phyloP scores from a whole-genome alignment of 2,329 filamentous ascomycete species.

The Zymoseptoria crescenta region DNA sequence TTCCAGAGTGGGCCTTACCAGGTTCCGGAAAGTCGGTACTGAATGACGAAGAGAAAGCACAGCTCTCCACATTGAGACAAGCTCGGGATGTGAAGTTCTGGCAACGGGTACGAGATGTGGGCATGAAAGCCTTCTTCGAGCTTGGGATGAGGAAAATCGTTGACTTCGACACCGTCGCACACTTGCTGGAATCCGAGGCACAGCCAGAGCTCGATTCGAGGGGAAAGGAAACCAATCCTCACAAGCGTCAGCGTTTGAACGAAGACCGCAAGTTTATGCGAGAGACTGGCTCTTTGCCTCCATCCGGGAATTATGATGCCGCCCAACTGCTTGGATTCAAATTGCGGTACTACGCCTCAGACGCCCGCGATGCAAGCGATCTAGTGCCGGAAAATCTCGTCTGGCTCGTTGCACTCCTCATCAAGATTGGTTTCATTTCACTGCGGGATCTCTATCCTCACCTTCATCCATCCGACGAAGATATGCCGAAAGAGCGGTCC shows the following conservation, averaged over 20 bases:
- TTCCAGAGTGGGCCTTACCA: constrained; percentile 83
- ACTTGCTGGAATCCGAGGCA: constrained; percentile 24
- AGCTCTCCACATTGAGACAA: constrained; percentile 50
- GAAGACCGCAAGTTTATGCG: constrained; percentile 67
- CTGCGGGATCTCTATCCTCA: constrained; percentile 86
- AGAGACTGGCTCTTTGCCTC: constrained; percentile 71
- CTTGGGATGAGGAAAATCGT: constrained; percentile 65
- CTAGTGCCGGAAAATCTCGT: constrained; percentile 85
- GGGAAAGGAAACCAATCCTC: constrained; percentile 30
- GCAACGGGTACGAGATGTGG: constrained; percentile 65
- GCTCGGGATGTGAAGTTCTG: constrained; percentile 72
- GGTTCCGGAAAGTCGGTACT: constrained; percentile 55
- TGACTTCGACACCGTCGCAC: constrained; percentile 42
- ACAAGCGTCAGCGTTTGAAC: constrained; percentile 42
- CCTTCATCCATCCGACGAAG: constrained; percentile 74
- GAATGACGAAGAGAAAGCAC: constrained; percentile 60
- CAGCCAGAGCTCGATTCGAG: constrained; percentile 29
- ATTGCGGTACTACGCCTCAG: constrained; percentile 84
- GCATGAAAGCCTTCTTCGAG: constrained; percentile 82
- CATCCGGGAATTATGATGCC: constrained; percentile 79
- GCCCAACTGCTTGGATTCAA: constrained; percentile 97
- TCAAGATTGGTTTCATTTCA: constrained; percentile 96
- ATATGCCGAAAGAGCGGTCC: constrained; percentile 67
- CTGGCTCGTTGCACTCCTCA: constrained; percentile 80
- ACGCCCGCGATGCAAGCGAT: constrained; percentile 66